Base-by-base conservation (phyloP, 108 stramenopile species). In the Pelagomonas calceolata region DNA sequence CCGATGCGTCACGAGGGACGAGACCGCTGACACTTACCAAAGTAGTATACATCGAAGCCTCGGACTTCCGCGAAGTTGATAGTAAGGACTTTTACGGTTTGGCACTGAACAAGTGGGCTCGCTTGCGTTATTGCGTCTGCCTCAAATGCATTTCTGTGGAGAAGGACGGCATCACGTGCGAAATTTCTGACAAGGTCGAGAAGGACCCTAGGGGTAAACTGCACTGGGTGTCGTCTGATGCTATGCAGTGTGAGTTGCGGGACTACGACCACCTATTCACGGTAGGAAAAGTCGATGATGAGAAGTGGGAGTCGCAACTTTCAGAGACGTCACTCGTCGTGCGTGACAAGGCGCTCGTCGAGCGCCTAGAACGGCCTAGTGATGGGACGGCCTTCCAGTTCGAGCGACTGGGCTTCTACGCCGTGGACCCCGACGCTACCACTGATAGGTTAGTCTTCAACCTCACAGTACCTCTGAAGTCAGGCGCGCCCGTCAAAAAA, bases 381-480 rank as follows among this genome's bases (percentile, higher is more conserved):
- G 21, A 16, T 1, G 21, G 14, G 7, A 12, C 51, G 21, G 79
- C 87, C 29, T 84, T 91, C 45, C 95, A 99, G 79, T 92, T 99
- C 72, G 96, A 97, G 78, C 90, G 96, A 31, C 68, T 96, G 32
- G 98, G 98, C 33, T 99, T 92, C 82, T 99, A 97, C 83, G 88
- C 90, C 35, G 92, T 95, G n/a, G 98, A 99, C 72, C 69, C 73
- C 32, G 95, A 95, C 69, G 88, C 92, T 9, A 85, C 75, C 21
- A 65, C 80, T 64, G 92, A 89, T 29, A 70, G 69, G 39, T 74
- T 95, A 46, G 93, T 99, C 30, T 91, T 99, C 76, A 99, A 99
- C 78, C 87, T 92, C 44, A 95, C 92, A 12, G 96, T 99, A 12
- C 85, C 81, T 15, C 82, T 99, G 66, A 92, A 89, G 82, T 92